A percentile compares a stretch with the other conserved stretches of the same genome.
Conservation (phyloP, 352 stramenopile genomes). For the Globisporangium apiculatum region DNA sequence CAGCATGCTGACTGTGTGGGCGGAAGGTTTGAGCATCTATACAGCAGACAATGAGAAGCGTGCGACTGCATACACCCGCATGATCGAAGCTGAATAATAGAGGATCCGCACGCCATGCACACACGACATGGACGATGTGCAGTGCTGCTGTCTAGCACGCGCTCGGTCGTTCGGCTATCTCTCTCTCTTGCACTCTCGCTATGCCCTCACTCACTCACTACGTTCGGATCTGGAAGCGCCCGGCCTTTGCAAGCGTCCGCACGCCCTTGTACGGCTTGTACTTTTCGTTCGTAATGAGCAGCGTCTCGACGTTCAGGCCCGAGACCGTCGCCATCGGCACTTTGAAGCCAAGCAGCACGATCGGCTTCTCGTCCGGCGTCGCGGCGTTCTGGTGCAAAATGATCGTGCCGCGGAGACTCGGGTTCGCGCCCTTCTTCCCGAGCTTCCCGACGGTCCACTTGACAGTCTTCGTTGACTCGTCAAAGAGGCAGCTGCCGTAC, state of each 20-base stretch:
- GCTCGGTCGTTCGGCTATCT: too few species aligned
- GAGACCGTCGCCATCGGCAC: conserved; percentile 94
- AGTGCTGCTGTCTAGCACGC: too few species aligned
- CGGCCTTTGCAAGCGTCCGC: conserved; percentile 93
- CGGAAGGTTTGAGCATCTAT: too few species aligned
- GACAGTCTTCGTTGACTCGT: conserved; percentile 90
- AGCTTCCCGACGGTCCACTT: conserved; percentile 96
- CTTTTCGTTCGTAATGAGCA: conserved; percentile 94
- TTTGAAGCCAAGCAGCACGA: conserved; percentile 94
- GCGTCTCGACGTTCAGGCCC: conserved; percentile 92
- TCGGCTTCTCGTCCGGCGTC: conserved; percentile 90
- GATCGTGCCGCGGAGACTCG: conserved; percentile 89
- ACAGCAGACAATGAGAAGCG: too few species aligned
- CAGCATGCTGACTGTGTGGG: too few species aligned
- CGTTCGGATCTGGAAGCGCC: conserved; percentile 93
- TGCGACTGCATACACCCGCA: too few species aligned
- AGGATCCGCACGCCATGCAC: not conserved
- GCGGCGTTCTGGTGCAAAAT: conserved; percentile 80
- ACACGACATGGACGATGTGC: not conserved
- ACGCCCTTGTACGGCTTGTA: conserved; percentile 99
- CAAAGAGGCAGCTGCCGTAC: conserved; percentile 91
- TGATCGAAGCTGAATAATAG: too few species aligned
- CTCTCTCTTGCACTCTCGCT: too few species aligned
- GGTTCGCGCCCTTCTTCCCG: conserved; percentile 81
- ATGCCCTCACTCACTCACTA: conserved; percentile 12